Evolutionary conservation across 2,329 filamentous ascomycete genomes (phyloP).

Genomic region (Epichloe gansuensis): DNA sequence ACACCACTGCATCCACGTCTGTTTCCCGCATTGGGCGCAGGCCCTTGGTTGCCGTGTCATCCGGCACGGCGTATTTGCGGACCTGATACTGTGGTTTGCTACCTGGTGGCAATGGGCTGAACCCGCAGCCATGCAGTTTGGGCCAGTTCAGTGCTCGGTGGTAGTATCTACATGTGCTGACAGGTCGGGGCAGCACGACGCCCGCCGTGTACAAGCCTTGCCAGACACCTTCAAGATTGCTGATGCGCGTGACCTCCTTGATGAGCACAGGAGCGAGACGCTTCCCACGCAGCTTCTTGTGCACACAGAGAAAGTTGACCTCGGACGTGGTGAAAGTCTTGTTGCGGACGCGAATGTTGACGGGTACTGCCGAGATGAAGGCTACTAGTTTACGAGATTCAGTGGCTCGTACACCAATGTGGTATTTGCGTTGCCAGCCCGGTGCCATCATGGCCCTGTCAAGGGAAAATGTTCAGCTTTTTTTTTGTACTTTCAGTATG

Average conservation of each 20-base stretch:
- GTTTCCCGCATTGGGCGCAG: constrained; percentile 67
- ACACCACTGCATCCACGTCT: constrained; percentile 64
- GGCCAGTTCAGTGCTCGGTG: constrained; percentile 91
- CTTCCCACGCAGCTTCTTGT: constrained; percentile 94
- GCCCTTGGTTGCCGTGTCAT: constrained; percentile 57
- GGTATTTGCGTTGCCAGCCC: constrained; percentile 89
- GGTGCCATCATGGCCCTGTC: constrained; percentile 82
- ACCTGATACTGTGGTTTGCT: constrained; percentile 81
- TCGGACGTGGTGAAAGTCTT: constrained; percentile 69
- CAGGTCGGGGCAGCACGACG: constrained; percentile 76
- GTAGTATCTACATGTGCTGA: constrained; percentile 90
- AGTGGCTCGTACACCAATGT: constrained; percentile 79
- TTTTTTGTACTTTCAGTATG: no score
- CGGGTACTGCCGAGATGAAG: constrained; percentile 89
- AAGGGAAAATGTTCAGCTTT: not conserved
- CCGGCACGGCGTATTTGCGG: constrained; percentile 72
- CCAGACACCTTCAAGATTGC: constrained; percentile 75
- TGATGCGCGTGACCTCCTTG: constrained; percentile 90
- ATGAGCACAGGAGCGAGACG: constrained; percentile 87
- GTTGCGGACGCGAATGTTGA: constrained; percentile 66
- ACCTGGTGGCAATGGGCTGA: constrained; percentile 72
- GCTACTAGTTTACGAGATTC: constrained; percentile 80
- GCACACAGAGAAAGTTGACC: constrained; percentile 96
- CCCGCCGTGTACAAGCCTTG: constrained; percentile 95
- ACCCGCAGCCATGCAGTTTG: constrained; percentile 89